Evolutionary conservation across 225 moss, liverwort and hornwort species (phyloP).

Genomic region (Bryoerythrophyllum caledonicum): DNA sequence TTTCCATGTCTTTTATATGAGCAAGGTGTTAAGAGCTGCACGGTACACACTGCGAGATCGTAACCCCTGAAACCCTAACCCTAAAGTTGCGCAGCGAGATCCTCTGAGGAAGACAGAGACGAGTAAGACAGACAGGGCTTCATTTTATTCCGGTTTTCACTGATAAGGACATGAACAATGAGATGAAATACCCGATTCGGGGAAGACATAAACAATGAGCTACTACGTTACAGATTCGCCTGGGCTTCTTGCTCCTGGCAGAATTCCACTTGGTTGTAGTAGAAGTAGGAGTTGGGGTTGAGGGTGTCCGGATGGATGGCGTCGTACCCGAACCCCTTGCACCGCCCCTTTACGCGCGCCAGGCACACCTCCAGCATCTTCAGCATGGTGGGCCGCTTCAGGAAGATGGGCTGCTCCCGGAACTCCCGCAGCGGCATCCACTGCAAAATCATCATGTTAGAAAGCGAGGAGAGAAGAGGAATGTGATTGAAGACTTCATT

Average conservation of each 20-base stretch:
- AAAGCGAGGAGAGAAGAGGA: no score
- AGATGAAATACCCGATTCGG: no score
- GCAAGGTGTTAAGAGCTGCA: no score
- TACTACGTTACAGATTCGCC: conserved; percentile 16
- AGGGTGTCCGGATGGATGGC: conserved; percentile 23
- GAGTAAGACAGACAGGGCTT: no score
- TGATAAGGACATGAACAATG: no score
- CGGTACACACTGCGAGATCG: no score
- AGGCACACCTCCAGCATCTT: conserved; percentile 53
- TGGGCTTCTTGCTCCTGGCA: conserved; percentile 1
- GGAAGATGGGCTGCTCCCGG: conserved; percentile 44
- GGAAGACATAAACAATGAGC: conserved; percentile 12
- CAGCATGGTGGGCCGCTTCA: conserved; percentile 29
- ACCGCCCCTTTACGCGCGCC: conserved; percentile 38
- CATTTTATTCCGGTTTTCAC: no score
- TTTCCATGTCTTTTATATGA: no score
- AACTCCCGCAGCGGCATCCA: conserved; percentile 59
- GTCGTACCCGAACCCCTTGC: conserved; percentile 36
- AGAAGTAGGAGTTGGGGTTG: conserved; percentile 31
- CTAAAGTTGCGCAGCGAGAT: no score
- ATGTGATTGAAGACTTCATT: neutral
- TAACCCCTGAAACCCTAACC: no score
- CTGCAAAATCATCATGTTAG: conserved; percentile 19
- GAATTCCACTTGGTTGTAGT: conserved; percentile 36
- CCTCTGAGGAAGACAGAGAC: no score